Percentiles rank a stretch among this genome's conserved stretches.
phyloP scores from a whole-genome alignment of 805 yeast genomes.

The Cyberlindnera mycetangii region DNA sequence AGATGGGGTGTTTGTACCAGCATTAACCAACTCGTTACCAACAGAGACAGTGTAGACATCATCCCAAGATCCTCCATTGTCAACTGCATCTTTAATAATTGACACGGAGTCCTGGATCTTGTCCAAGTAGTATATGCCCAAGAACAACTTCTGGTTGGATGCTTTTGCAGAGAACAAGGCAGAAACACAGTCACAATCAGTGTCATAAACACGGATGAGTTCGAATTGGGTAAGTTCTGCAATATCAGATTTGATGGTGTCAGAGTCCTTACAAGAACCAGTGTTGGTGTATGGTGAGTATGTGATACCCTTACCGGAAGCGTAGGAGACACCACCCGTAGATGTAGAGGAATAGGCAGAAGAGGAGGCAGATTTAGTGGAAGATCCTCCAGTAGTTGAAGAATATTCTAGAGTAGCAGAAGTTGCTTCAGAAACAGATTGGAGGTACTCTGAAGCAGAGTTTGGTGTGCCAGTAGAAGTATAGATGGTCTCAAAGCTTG shows the following conservation, averaged over 20 bases:
- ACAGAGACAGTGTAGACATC: conserved; percentile 57
- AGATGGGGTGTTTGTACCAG: conserved; percentile 44
- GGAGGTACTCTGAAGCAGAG: conserved; percentile 2
- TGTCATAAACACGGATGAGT: conserved; percentile 57
- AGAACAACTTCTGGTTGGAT: conserved; percentile 49
- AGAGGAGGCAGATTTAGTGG: conserved; percentile 11
- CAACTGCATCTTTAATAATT: conserved; percentile 43
- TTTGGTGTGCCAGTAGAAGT: conserved; percentile 1
- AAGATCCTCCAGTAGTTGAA: not conserved
- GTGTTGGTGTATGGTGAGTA: conserved; percentile 60
- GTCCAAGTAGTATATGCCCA: conserved; percentile 56
- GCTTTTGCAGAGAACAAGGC: conserved; percentile 47
- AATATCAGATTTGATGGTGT: conserved; percentile 47
- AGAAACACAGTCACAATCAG: conserved; percentile 58
- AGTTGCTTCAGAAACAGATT: conserved; percentile 4
- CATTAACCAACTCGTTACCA: conserved; percentile 64
- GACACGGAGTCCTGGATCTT: conserved; percentile 40
- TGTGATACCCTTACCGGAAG: conserved; percentile 55
- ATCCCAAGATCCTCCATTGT: conserved; percentile 48
- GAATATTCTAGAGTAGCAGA: conserved; percentile 5
- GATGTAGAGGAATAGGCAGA: conserved; percentile 18
- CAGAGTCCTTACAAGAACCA: conserved; percentile 53
- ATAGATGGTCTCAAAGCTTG: conserved; percentile 7
- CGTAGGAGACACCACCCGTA: conserved; percentile 7
- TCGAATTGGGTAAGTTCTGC: conserved; percentile 41